phyloP scores from a whole-genome alignment of 176 grass and related monocot species.

The Secale cereale region DNA sequence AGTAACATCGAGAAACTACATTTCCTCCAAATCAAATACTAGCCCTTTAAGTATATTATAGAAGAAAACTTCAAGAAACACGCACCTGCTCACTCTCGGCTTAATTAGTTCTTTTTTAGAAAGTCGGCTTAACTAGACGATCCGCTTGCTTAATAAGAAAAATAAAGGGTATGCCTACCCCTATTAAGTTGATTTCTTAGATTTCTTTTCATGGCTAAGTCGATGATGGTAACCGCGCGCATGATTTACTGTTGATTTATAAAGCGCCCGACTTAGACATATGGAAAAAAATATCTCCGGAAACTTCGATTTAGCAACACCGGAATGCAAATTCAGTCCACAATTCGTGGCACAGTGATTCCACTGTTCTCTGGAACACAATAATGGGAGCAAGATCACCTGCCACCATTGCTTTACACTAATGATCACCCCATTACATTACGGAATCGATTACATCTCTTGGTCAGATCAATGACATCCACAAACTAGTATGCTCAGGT shows the following conservation, averaged over 20 bases:
- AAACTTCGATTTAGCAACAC: too few species aligned
- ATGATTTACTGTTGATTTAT: too few species aligned
- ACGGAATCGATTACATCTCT: background rate
- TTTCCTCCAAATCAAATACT: background rate
- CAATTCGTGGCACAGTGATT: background rate
- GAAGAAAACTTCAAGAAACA: too few species aligned
- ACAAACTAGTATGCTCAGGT: background rate
- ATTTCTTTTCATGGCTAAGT: too few species aligned
- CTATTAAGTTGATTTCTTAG: too few species aligned
- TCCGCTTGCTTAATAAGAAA: background rate
- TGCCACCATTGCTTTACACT: background rate
- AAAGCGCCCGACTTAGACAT: too few species aligned
- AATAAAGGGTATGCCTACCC: background rate
- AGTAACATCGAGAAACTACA: background rate
- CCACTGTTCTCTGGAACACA: background rate
- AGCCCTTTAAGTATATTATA: too few species aligned
- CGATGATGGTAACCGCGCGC: too few species aligned
- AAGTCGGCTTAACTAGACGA: background rate
- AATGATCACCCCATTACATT: too few species aligned
- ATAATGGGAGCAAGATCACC: background rate
- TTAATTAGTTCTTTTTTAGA: background rate
- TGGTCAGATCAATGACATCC: constrained; percentile 11
- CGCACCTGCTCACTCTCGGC: too few species aligned
- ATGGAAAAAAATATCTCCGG: too few species aligned
- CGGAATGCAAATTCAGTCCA: background rate